Conservation (phyloP, 2,329 filamentous ascomycete species). For the Apiospora koreana region DNA sequence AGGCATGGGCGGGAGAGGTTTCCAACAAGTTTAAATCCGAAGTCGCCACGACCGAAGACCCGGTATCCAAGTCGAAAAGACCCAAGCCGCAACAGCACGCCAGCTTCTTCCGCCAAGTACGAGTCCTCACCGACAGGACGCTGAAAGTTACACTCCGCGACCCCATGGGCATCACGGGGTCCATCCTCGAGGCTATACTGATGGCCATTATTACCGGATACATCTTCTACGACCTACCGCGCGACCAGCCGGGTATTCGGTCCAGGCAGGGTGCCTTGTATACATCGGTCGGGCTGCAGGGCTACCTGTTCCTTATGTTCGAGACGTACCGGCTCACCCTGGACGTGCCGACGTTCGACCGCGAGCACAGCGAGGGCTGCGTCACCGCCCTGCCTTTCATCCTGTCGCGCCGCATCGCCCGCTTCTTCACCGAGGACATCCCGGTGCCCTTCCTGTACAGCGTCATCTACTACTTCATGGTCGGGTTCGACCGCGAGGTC, state of each 20-base stretch:
- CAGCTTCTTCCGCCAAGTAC: slow-evolving; percentile 61
- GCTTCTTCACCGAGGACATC: slow-evolving; percentile 70
- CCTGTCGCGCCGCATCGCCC: slow-evolving; percentile 67
- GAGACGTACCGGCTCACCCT: slow-evolving; percentile 75
- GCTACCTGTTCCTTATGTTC: slow-evolving; percentile 75
- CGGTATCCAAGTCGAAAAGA: slow-evolving; percentile 13
- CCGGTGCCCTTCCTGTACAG: slow-evolving; percentile 72
- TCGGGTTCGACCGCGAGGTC: slow-evolving; percentile 66
- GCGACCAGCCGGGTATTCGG: slow-evolving; percentile 70
- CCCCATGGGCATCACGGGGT: slow-evolving; percentile 72
- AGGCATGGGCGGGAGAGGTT: slow-evolving; percentile 55
- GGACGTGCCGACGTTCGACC: slow-evolving; percentile 75
- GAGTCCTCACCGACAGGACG: slow-evolving; percentile 67
- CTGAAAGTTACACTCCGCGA: slow-evolving; percentile 75
- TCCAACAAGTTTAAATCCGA: slow-evolving; percentile 25
- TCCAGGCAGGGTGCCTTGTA: slow-evolving; percentile 75
- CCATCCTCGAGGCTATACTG: slow-evolving; percentile 66
- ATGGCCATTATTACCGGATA: slow-evolving; percentile 75
- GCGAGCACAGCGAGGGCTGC: slow-evolving; percentile 72
- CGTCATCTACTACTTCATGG: slow-evolving; percentile 77
- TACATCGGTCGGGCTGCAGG: slow-evolving; percentile 70
- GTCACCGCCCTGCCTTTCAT: slow-evolving; percentile 70
- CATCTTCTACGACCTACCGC: slow-evolving; percentile 67
- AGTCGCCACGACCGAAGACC: slow-evolving; percentile 17
- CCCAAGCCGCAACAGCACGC: slow-evolving; percentile 42